phyloP scores from a whole-genome alignment of 139 green algal genomes.

The Picochlorum costavermella region DNA sequence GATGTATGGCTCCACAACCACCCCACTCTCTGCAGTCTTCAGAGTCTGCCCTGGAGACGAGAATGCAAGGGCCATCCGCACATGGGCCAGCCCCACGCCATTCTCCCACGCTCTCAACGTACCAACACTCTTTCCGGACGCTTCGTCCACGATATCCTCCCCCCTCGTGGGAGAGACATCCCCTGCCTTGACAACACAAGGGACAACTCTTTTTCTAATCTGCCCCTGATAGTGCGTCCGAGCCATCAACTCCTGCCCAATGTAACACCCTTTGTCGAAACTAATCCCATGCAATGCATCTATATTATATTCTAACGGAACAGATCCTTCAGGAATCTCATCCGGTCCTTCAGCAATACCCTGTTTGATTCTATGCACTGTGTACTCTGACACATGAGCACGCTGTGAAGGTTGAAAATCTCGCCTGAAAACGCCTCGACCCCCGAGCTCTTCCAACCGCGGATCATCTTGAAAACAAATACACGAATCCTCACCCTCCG shows the following conservation, averaged over 20 bases:
- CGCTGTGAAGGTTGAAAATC: not conserved
- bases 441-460: constrained; percentile 48
- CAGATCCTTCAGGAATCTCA: constrained; percentile 71
- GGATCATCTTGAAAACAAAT: constrained; percentile 54
- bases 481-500: not conserved
- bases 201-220: constrained; percentile 80
- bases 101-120: constrained; percentile 15
- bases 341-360: constrained; percentile 75
- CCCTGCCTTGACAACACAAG: constrained; percentile 19
- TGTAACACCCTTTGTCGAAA: constrained; percentile 91
- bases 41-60: not conserved
- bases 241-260: constrained; percentile 86
- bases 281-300: constrained; percentile 79
- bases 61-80: constrained; percentile 15
- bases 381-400: not conserved
- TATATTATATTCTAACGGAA: constrained; percentile 92
- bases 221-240: constrained; percentile 65
- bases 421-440: constrained; percentile 2
- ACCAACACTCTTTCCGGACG: constrained; percentile 7
- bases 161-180: not conserved
- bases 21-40: not conserved
- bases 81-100: constrained; percentile 38
- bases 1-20: constrained; percentile 17
- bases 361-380: constrained; percentile 42
- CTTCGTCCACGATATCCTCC: constrained; percentile 1